Evolutionary conservation across 2,329 filamentous ascomycete species (phyloP).

Genomic region (Emergomyces orientalis): DNA sequence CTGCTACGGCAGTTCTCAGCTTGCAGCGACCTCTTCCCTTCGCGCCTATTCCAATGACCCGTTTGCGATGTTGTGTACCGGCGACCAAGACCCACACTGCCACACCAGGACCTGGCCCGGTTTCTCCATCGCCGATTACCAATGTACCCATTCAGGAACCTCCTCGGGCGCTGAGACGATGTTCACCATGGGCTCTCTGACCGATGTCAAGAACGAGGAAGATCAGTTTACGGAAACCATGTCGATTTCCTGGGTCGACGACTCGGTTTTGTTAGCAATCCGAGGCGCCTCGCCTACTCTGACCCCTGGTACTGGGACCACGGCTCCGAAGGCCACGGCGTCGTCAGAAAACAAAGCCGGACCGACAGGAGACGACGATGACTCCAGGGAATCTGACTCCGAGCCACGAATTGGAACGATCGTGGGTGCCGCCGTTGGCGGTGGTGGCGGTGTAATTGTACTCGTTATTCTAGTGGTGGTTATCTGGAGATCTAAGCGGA

Average conservation of each 20-base stretch:
- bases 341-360: neutral
- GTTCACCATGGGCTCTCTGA: neutral
- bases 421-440: neutral
- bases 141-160: neutral
- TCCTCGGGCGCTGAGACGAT: neutral
- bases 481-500: neutral
- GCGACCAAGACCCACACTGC: neutral
- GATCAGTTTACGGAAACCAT: neutral
- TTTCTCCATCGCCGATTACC: neutral
- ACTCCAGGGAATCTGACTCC: neutral
- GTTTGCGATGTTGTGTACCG: neutral
- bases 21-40: neutral
- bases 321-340: neutral
- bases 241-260: neutral
- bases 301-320: neutral
- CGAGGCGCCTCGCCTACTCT: neutral
- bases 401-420: neutral
- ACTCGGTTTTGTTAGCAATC: neutral
- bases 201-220: neutral
- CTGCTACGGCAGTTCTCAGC: neutral
- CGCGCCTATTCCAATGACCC: neutral
- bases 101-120: neutral
- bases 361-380: neutral
- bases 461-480: neutral
- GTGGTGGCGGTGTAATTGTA: neutral